Evolutionary conservation across 345 rosid genomes (phyloP).

Genomic region (Arabis hirsuta): DNA sequence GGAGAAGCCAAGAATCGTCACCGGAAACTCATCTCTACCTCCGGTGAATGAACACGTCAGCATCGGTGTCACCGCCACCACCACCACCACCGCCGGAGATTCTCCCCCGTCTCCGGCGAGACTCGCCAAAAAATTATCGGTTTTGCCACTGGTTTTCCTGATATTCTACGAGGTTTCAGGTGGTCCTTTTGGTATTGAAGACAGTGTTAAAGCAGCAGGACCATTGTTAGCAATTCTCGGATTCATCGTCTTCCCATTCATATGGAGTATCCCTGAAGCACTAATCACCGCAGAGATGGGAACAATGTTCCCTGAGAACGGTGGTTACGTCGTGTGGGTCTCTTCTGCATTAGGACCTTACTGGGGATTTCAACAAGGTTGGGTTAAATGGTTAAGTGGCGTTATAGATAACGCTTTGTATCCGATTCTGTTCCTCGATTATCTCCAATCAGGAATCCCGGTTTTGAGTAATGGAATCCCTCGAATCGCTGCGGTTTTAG

Average conservation of each 20-base stretch:
- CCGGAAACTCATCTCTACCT: background rate
- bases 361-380: constrained; percentile 90
- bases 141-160: constrained; percentile 55
- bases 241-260: constrained; percentile 64
- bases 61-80: background rate
- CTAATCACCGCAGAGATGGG: constrained; percentile 81
- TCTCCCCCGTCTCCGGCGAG: constrained; percentile 9
- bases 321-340: constrained; percentile 85
- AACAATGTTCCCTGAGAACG: constrained; percentile 85
- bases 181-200: constrained; percentile 82
- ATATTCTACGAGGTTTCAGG: constrained; percentile 42
- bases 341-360: constrained; percentile 71
- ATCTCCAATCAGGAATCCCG: constrained; percentile 64
- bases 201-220: constrained; percentile 72
- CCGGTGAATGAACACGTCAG: background rate
- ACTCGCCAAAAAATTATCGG: constrained; percentile 47
- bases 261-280: constrained; percentile 86
- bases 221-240: constrained; percentile 72
- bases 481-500: constrained; percentile 50
- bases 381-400: constrained; percentile 93
- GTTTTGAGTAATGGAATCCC: constrained; percentile 53
- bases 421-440: constrained; percentile 75
- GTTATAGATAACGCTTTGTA: constrained; percentile 80
- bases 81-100: background rate
- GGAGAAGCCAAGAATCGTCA: background rate